phyloP scores from a whole-genome alignment of 768 basidiomycete species.

The Kwoniella dendrophila region DNA sequence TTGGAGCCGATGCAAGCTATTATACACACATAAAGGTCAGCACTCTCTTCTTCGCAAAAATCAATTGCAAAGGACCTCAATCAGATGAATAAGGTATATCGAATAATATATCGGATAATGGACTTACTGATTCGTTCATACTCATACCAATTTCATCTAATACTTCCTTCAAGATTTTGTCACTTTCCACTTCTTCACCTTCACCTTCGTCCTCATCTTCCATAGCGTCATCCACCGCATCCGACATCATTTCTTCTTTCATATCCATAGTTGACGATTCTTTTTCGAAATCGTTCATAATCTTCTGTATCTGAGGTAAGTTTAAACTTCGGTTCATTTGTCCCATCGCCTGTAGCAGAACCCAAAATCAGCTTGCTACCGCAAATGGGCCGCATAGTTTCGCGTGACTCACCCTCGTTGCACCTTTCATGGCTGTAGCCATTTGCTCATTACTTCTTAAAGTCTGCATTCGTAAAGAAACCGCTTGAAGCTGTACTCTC shows the following conservation, averaged over 20 bases:
- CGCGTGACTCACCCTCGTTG: conserved; percentile 72
- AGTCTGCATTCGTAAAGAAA: conserved; percentile 91
- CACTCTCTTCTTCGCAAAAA: background rate
- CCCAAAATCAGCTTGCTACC: background rate
- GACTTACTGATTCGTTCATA: conserved; percentile 71
- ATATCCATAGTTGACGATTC: conserved; percentile 99
- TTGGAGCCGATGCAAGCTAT: conserved; percentile 79
- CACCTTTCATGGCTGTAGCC: conserved; percentile 99
- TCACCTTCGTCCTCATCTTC: conserved; percentile 74
- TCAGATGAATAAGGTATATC: background rate
- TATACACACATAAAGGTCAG: background rate
- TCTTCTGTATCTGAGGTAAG: conserved; percentile 85
- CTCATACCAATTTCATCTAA: conserved; percentile 95
- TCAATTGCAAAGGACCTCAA: background rate
- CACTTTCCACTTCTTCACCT: conserved; percentile 94
- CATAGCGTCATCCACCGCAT: conserved; percentile 96
- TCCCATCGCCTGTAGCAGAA: conserved; percentile 78
- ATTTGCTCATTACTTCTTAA: conserved; percentile 97
- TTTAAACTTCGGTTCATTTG: conserved; percentile 97
- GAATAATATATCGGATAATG: background rate
- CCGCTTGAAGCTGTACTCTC: conserved; percentile 96
- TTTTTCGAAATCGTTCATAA: conserved; percentile 97
- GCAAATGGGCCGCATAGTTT: background rate
- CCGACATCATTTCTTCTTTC: conserved; percentile 99
- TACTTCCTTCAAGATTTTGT: conserved; percentile 92